Percentiles rank a stretch among this genome's conserved stretches.
These are phyloP conservation scores for Phytopythium oedochilum DNA, from an alignment of 352 stramenopile species.

Conservation along the genomic window DNA sequence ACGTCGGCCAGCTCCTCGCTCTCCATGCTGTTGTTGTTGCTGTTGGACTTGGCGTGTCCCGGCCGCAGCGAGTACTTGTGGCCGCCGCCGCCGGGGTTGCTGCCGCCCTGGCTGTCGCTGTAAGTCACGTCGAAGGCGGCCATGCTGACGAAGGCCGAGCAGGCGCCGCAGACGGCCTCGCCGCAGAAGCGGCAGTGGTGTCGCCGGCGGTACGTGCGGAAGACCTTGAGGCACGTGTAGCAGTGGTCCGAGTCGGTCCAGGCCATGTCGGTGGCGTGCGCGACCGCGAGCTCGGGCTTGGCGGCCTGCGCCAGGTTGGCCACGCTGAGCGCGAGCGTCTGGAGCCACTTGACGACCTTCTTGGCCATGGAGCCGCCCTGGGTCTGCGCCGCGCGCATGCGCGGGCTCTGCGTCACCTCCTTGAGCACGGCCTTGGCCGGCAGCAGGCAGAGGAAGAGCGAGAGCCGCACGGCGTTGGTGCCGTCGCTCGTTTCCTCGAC, in stretches of 20 bases:
- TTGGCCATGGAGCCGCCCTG: conserved; percentile 21
- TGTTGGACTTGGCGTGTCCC: conserved; percentile 10
- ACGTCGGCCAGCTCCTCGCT: conserved; percentile 26
- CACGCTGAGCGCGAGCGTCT: conserved; percentile 33
- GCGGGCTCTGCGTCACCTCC: conserved; percentile 23
- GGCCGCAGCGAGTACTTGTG: background rate
- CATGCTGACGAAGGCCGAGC: conserved; percentile 51
- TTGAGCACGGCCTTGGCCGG: conserved; percentile 39
- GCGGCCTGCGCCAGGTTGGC: conserved; percentile 29
- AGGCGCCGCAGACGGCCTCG: conserved; percentile 57
- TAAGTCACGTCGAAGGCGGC: conserved; percentile 24
- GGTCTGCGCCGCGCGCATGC: conserved; percentile 23
- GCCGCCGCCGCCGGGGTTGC: background rate
- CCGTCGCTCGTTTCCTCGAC: conserved; percentile 33
- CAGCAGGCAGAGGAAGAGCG: conserved; percentile 51
- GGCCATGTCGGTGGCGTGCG: conserved; percentile 21
- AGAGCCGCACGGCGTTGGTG: conserved; percentile 35
- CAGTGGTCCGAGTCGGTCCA: conserved; percentile 57
- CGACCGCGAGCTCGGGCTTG: conserved; percentile 15
- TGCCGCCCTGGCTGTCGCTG: background rate
- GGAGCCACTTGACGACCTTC: conserved; percentile 59
- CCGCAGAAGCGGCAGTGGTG: conserved; percentile 73
- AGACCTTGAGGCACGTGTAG: conserved; percentile 53
- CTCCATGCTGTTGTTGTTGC: conserved; percentile 12
- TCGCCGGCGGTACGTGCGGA: conserved; percentile 46